Conservation (phyloP, 116 monocot species). For the Phalaenopsis hybrid region DNA sequence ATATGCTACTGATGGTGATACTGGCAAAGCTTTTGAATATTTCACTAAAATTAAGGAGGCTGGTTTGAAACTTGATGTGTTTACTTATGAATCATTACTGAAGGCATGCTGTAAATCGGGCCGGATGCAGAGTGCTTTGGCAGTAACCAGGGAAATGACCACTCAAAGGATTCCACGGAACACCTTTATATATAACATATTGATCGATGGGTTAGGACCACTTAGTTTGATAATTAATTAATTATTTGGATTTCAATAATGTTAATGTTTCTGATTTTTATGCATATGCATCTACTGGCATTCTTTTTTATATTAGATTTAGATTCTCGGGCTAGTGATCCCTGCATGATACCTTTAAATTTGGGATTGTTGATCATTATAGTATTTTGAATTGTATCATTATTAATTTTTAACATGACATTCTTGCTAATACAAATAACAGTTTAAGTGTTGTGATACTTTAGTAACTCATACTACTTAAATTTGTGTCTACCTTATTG, state of each 20-base stretch:
- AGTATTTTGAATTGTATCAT: background rate
- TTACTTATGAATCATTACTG: conserved; percentile 78
- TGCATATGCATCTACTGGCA: background rate
- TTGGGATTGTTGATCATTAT: background rate
- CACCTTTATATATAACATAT: conserved; percentile 84
- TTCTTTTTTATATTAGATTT: background rate
- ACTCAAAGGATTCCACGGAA: conserved; percentile 65
- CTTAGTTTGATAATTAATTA: background rate
- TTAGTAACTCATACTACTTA: background rate
- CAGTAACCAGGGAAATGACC: conserved; percentile 87
- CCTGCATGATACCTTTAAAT: background rate
- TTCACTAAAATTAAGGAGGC: conserved; percentile 89
- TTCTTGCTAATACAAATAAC: background rate
- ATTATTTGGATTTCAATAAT: background rate
- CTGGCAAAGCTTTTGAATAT: conserved; percentile 92
- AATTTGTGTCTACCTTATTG: background rate
- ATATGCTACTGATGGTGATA: conserved; percentile 77
- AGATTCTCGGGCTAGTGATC: background rate
- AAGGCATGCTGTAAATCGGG: conserved; percentile 99
- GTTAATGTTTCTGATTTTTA: background rate
- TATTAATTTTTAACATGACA: background rate
- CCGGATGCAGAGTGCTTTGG: conserved; percentile 95
- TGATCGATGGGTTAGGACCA: conserved; percentile 83
- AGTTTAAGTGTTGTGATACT: background rate
- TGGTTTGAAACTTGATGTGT: conserved; percentile 79